phyloP scores from a whole-genome alignment of 495 filamentous ascomycete genomes.

The Talaromyces stipitatus region DNA sequence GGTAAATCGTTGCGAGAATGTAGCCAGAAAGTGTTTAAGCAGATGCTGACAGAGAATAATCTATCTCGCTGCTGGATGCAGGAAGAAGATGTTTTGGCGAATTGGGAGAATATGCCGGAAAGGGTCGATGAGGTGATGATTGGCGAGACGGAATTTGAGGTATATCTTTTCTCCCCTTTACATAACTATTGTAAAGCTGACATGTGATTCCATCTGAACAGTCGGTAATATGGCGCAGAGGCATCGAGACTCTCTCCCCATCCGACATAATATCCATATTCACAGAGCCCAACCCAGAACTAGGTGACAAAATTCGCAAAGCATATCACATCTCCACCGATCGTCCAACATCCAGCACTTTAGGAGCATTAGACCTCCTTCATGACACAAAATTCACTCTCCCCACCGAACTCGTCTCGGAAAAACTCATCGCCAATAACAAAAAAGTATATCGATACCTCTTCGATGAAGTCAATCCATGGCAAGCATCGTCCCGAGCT shows the following conservation, averaged over 20 bases:
- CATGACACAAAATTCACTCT: conserved; percentile 28
- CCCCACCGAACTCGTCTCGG: conserved; percentile 25
- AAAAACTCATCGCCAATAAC: conserved; percentile 19
- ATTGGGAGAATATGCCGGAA: conserved; percentile 26
- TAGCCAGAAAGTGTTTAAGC: conserved; percentile 18
- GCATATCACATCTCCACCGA: conserved; percentile 27
- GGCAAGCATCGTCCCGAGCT: conserved; percentile 31
- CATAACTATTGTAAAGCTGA: neutral
- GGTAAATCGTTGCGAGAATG: conserved; percentile 21
- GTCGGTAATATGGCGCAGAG: conserved; percentile 37
- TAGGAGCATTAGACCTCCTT: conserved; percentile 29
- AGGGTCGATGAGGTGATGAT: conserved; percentile 33
- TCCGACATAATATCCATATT: conserved; percentile 22
- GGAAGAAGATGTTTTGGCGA: conserved; percentile 22
- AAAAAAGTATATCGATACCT: conserved; percentile 32
- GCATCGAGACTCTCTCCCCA: conserved; percentile 22
- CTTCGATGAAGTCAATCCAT: conserved; percentile 37
- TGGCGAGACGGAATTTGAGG: conserved; percentile 34
- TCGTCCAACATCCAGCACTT: conserved; percentile 29
- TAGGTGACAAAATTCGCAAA: conserved; percentile 26
- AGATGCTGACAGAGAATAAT: conserved; percentile 26
- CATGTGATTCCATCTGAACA: conserved; percentile 8
- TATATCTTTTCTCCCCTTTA: neutral
- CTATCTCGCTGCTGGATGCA: conserved; percentile 35
- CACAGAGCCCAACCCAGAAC: conserved; percentile 20